These are phyloP conservation scores for Populus hybrid DNA, from an alignment of 441 rosid genomes.

Conservation along the genomic window DNA sequence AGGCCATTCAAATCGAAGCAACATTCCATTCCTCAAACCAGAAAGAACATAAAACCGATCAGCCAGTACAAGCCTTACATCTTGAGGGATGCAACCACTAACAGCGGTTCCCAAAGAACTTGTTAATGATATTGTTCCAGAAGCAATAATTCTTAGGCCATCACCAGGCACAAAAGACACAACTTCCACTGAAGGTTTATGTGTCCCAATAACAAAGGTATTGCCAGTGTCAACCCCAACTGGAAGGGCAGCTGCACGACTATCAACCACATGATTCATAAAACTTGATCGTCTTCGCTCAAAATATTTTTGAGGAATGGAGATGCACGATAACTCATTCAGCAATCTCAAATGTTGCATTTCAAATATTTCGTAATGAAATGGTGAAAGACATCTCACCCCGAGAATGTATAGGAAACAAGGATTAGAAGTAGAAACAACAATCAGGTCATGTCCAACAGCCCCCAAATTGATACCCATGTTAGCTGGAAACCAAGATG, in stretches of 20 bases:
- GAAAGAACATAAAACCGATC: slow-evolving; percentile 81
- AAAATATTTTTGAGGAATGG: slow-evolving; percentile 64
- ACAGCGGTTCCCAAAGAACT: slow-evolving; percentile 67
- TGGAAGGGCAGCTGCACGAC: slow-evolving; percentile 41
- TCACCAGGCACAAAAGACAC: slow-evolving; percentile 56
- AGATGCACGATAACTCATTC: slow-evolving; percentile 88
- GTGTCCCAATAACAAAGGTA: slow-evolving; percentile 88
- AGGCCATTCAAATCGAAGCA: slow-evolving; percentile 97
- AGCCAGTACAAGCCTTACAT: slow-evolving; percentile 87
- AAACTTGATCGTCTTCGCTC: slow-evolving; percentile 42
- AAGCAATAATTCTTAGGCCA: slow-evolving; percentile 80
- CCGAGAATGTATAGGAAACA: slow-evolving; percentile 79
- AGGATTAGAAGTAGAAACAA: slow-evolving; percentile 93
- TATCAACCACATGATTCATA: slow-evolving; percentile 28
- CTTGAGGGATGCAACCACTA: slow-evolving; percentile 94
- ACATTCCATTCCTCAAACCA: slow-evolving; percentile 99
- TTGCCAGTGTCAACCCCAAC: slow-evolving; percentile 58
- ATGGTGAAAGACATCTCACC: slow-evolving; percentile 53
- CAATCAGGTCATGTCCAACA: slow-evolving; percentile 67
- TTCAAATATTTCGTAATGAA: slow-evolving; percentile 69
- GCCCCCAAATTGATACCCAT: slow-evolving; percentile 93
- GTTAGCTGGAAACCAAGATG: slow-evolving; percentile 82
- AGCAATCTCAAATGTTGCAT: slow-evolving; percentile 71
- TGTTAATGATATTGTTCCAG: slow-evolving; percentile 66
- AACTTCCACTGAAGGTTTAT: slow-evolving; percentile 95